Evolutionary conservation across 2,329 filamentous ascomycete species (phyloP).

Genomic region (Emmonsiellopsis sp.): DNA sequence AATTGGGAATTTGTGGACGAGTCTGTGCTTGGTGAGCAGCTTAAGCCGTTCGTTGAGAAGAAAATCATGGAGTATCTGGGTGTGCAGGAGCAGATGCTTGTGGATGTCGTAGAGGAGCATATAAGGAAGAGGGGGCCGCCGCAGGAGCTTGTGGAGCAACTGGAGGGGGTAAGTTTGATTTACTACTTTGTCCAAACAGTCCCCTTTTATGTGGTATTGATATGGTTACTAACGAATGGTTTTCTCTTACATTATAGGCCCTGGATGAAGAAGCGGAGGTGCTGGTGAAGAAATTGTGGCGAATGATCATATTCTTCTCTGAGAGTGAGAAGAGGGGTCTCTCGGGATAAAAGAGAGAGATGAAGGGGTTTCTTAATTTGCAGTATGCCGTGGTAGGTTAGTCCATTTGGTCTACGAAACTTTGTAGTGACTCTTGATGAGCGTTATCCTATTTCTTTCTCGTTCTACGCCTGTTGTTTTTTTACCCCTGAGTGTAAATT

Average conservation of each 20-base stretch:
- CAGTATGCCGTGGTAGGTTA: not conserved
- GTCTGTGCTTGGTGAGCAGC: slow-evolving; percentile 68
- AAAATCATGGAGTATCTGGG: slow-evolving; percentile 96
- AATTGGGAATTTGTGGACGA: slow-evolving; percentile 90
- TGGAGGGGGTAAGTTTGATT: slow-evolving; percentile 61
- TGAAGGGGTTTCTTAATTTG: not conserved
- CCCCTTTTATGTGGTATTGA: not conserved
- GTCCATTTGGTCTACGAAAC: too few relatives aligned
- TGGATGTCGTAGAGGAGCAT: slow-evolving; percentile 86
- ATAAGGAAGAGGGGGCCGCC: slow-evolving; percentile 66
- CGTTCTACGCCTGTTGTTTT: too few relatives aligned
- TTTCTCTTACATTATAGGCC: slow-evolving; percentile 43
- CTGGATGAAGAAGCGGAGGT: slow-evolving; percentile 92
- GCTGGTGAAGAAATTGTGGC: slow-evolving; percentile 93
- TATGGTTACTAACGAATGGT: slow-evolving; percentile 23
- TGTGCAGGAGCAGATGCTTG: slow-evolving; percentile 89
- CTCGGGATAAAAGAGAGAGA: slow-evolving; percentile 45
- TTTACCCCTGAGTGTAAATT: too few relatives aligned
- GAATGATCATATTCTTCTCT: slow-evolving; percentile 96
- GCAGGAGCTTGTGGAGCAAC: slow-evolving; percentile 71
- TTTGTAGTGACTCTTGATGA: too few relatives aligned
- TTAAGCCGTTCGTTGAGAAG: slow-evolving; percentile 92
- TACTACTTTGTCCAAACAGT: slow-evolving; percentile 1
- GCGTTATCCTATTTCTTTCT: too few relatives aligned
- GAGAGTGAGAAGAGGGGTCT: slow-evolving; percentile 88